Evolutionary conservation across 306 rosid genomes (phyloP), one percentile per base, ranked within the genome.

Genomic region (Aeschynomene evenia): DNA sequence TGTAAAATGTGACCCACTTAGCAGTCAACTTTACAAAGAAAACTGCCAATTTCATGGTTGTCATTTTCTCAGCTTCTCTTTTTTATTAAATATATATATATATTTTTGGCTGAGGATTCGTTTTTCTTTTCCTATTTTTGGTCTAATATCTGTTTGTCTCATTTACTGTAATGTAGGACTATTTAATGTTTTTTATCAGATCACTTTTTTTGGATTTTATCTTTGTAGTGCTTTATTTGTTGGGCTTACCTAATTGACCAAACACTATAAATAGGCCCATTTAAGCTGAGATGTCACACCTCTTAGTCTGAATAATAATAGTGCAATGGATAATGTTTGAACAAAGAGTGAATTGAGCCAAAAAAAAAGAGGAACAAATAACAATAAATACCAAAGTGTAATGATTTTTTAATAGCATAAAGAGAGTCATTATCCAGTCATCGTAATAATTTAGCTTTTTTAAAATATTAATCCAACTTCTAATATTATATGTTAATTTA

Each of bases 161-260:
- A 28, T 28, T 28, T 4, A 28, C 31, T 28, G 31, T 28, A 28
- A 28, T 28, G 5, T 28, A 28, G 3, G 3, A 3, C 29, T 26
- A 2, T 26, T 26, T 26, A n/a, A n/a, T 26, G 29, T 0, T 28
- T 0, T 28, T 28, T 28, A 6, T 28, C 31, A 28, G 31, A 4
- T 28, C 31, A 1, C 11, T 9, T 10, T 9, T 1, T 9, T 39
- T 9, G 45, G 45, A 24, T 5, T 21, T 16, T 55, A 24, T 2
- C 4, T n/a, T 4, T 20, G 4, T 18, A 21, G 2, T 7, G 10
- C n/a, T 2, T 24, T 4, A 1, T 24, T 70, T 5, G 3, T 21
- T 66, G 79, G 85, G 88, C 79, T 77, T 67, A 2, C 16, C 3
- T 4, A 20, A 24, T 4, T 37, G 23, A 11, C 77, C 63, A 72